phyloP scores from a whole-genome alignment of 208 protist species.

The Acanthamoeba healyi region DNA sequence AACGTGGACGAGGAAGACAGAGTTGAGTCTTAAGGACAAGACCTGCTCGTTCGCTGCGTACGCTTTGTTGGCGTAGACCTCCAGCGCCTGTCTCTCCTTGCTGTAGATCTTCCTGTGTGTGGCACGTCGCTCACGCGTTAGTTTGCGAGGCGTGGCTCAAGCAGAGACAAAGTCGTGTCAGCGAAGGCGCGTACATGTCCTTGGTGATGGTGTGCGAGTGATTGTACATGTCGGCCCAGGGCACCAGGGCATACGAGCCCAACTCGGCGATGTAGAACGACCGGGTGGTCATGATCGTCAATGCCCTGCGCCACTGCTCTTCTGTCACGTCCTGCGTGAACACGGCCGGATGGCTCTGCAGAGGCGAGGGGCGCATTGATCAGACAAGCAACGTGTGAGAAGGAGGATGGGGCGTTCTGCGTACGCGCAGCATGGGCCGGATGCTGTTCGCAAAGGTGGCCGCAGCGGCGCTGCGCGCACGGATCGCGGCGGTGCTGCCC shows the following conservation, averaged over 20 bases:
- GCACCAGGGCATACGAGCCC: constrained; percentile 20
- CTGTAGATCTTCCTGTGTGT: neutral
- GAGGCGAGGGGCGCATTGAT: no score
- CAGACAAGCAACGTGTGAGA: no score
- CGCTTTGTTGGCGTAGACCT: neutral
- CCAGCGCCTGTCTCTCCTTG: neutral
- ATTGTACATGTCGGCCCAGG: constrained; percentile 56
- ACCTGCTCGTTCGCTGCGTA: constrained; percentile 25
- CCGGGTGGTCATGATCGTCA: constrained; percentile 10
- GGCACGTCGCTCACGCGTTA: no score
- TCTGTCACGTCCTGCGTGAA: neutral
- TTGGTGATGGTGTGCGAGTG: neutral
- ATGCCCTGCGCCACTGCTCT: neutral
- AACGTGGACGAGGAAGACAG: neutral
- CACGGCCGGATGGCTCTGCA: neutral
- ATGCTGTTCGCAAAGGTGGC: neutral
- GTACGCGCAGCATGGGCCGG: neutral
- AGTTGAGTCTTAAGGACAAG: neutral
- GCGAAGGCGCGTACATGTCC: neutral
- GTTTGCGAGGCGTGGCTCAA: no score
- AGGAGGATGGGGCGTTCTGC: neutral
- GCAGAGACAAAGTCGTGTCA: no score
- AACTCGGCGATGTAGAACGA: constrained; percentile 4
- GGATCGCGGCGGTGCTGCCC: neutral
- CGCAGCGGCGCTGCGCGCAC: neutral